Evolutionary conservation across 805 yeast species (phyloP), one percentile per base, ranked within the genome.

Genomic region (Ogataea haglerorum): DNA sequence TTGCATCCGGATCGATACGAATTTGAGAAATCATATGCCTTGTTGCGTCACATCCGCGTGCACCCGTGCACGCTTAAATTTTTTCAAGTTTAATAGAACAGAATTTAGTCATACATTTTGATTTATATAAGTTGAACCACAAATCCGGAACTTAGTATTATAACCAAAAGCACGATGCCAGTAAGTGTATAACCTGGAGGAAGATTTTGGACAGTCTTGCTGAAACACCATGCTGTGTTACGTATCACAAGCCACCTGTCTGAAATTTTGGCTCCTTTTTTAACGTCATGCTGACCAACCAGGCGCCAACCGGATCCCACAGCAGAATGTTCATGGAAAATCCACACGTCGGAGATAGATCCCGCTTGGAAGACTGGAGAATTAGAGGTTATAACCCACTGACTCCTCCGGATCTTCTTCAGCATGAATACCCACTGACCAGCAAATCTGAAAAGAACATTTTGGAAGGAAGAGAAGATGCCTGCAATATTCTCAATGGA

Each of bases 401-500:
- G 48, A 84, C 95, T n/a, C 86, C 98, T 10, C 98, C 99, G 19
- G 96, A 87, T 58, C 73, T 90, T 42, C 75, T 91, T 29, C 96
- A 90, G 67, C 85, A 83, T 52, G 96, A 91, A 64, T 73, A 73
- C 60, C 91, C 87, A 30, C 75, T 88, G 34, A 70, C 83, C 25
- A 74, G 71, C 38, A 64, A 66, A 34, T 76, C 84, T 39, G 76
- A 76, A 51, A 68, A 76, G 41, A 82, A 72, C 40, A 87, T 91
- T 45, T 61, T 85, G 30, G 67, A 74, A 35, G 96, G 93, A 34
- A 79, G 98, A 68, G 76, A 82, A 47, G 82, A 75, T 17, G 81
- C 95, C 3, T 74, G 80, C 38, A 75, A 80, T 34, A 80, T 91
- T 49, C 66, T 91, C 38, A 72, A 81, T 43, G 96, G 95, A 40